These are phyloP conservation scores for Ceratobasidium sp. DNA, from an alignment of 1,284 basidiomycete genomes.

Conservation along the genomic window DNA sequence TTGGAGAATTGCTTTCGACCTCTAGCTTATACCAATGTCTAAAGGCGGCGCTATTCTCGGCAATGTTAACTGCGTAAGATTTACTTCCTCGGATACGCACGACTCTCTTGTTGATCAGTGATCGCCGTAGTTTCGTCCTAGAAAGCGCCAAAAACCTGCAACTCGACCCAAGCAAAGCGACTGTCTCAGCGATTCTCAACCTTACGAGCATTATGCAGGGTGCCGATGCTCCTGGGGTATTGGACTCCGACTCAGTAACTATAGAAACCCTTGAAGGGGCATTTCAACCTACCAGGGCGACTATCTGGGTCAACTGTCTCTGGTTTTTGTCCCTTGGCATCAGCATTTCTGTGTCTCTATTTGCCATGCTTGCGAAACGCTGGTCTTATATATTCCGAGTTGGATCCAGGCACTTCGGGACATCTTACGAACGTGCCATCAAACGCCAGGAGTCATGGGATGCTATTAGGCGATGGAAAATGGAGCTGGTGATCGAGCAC, in stretches of 20 bases:
- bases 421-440: neutral
- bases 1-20: too few relatives aligned
- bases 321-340: slow-evolving; percentile 5
- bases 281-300: neutral
- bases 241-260: too few relatives aligned
- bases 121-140: neutral
- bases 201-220: too few relatives aligned
- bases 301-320: neutral
- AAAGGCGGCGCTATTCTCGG: too few relatives aligned
- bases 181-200: too few relatives aligned
- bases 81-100: too few relatives aligned
- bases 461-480: neutral
- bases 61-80: too few relatives aligned
- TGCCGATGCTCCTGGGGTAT: too few relatives aligned
- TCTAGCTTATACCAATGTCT: too few relatives aligned
- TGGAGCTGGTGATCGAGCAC: neutral
- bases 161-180: neutral
- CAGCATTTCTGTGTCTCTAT: slow-evolving; percentile 1
- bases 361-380: slow-evolving; percentile 22
- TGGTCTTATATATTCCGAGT: slow-evolving; percentile 14
- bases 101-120: too few relatives aligned
- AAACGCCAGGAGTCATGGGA: slow-evolving; percentile 2
- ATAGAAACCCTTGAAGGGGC: too few relatives aligned
- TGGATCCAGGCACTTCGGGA: neutral
- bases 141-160: slow-evolving; percentile 1